phyloP scores from a whole-genome alignment of 352 stramenopile species.

The Globisporangium recalcitrans region DNA sequence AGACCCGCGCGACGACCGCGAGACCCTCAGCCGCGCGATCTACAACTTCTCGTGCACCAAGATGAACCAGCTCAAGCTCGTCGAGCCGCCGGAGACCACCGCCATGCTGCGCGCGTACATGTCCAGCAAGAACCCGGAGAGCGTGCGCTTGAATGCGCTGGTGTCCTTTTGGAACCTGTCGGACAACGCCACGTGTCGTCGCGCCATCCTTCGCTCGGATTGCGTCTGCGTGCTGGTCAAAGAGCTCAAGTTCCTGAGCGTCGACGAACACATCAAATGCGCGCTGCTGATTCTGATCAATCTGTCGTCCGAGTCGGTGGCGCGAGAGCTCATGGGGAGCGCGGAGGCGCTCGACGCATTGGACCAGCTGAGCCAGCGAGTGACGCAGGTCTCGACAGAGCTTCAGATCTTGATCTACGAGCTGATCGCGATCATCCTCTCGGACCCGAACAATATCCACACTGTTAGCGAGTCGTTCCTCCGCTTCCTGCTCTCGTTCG shows the following conservation, averaged over 20 bases:
- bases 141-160: slow-evolving; percentile 34
- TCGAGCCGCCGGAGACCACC: slow-evolving; percentile 40
- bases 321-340: slow-evolving; percentile 36
- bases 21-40: slow-evolving; percentile 44
- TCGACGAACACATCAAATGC: slow-evolving; percentile 35
- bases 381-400: slow-evolving; percentile 7
- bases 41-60: slow-evolving; percentile 66
- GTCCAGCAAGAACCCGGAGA: slow-evolving; percentile 18
- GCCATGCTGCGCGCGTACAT: slow-evolving; percentile 34
- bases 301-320: slow-evolving; percentile 19
- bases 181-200: slow-evolving; percentile 43
- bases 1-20: slow-evolving; percentile 33
- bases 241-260: slow-evolving; percentile 27
- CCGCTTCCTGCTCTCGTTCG: slow-evolving; percentile 47
- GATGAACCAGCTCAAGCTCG: slow-evolving; percentile 63
- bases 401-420: slow-evolving; percentile 34
- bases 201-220: slow-evolving; percentile 39
- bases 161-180: slow-evolving; percentile 37
- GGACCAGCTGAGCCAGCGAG: slow-evolving; percentile 22
- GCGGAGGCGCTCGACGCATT: slow-evolving; percentile 35
- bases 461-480: slow-evolving; percentile 42
- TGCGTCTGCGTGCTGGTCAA: slow-evolving; percentile 43
- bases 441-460: slow-evolving; percentile 37
- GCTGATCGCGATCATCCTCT: slow-evolving; percentile 53
- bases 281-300: slow-evolving; percentile 32